Evolutionary conservation across 1,139 yeast genomes (phyloP).

Genomic region (Pneumocystis oryctolagi): DNA sequence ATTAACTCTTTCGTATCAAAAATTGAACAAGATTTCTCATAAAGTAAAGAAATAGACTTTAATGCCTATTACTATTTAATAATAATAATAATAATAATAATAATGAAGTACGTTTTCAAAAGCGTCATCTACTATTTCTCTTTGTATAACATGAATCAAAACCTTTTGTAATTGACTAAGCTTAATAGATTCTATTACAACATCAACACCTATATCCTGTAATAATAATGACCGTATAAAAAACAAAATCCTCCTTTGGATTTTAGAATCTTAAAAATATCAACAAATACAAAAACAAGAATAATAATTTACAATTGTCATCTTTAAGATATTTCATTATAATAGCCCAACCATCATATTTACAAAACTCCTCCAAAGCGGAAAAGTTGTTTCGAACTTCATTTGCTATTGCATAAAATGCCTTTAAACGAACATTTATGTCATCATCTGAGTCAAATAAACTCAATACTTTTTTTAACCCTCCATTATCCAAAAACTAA

Average conservation of each 20-base stretch:
- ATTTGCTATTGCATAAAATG: constrained; percentile 63
- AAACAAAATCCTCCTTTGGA: background rate
- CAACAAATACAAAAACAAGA: background rate
- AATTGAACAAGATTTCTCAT: background rate
- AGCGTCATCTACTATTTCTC: background rate
- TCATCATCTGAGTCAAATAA: constrained; percentile 26
- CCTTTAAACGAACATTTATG: constrained; percentile 40
- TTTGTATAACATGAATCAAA: background rate
- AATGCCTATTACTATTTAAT: background rate
- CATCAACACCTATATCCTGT: background rate
- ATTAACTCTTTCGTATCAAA: background rate
- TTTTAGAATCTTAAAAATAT: background rate
- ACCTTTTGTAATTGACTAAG: background rate
- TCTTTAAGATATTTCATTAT: constrained; percentile 20
- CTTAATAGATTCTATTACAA: background rate
- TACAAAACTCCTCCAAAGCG: constrained; percentile 42
- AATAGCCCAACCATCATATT: constrained; percentile 48
- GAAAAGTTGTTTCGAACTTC: constrained; percentile 54
- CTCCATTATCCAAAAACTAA: constrained; percentile 30
- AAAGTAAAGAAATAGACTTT: background rate
- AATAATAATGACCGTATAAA: background rate
- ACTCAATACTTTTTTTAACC: constrained; percentile 34
- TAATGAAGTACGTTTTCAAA: background rate
- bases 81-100: background rate
- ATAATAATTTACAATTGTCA: background rate